Evolutionary conservation across 2,329 filamentous ascomycete genomes (phyloP), one percentile per base, ranked within the genome.

Genomic region (Botrytis squamosa): DNA sequence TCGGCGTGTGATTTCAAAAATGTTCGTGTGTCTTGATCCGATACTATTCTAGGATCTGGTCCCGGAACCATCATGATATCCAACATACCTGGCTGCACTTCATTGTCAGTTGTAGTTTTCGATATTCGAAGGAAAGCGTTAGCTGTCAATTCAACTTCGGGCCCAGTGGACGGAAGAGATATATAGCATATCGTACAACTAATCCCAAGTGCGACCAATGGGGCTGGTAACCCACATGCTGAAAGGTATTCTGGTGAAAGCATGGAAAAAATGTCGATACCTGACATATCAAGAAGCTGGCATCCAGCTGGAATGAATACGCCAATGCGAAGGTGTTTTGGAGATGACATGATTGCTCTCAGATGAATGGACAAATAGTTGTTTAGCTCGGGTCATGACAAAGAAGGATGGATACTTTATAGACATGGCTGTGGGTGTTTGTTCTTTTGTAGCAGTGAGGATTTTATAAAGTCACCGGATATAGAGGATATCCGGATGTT

Each of bases 1-100:
- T 57, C 46, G 14, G 77, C 82, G 73, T 88, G 87, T 4, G 70
- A 78, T 12, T 80, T 79, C 63, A 88, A 76, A 83, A 86, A 88
- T 57, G 79, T 80, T n/a, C 84, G 75, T 1, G 79, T 81, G 0
- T 80, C 81, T 60, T 82, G 73, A 18, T 81, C 81, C 70, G 82
- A 83, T 9, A 71, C 73, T 3, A 69, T 73, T 0, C 36, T 46
- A 0, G 86, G 86, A 68, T 87, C 83, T 36, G 86, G 84, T 0
- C 87, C 87, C 1, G 87, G 87, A 0, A 88, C 82, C 0, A 87
- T 75, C 22, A 89, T 76, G 67, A 88, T 82, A 77, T 88, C 85
- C 6, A 89, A 82, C 76, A 83, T 82, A 4, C 86, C 87, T 0
- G 87, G 85, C 25, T 84, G 83, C 9, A 88, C 86, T 20, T 83